phyloP scores from a whole-genome alignment of 352 stramenopile genomes.

The Globisporangium apiculatum region DNA sequence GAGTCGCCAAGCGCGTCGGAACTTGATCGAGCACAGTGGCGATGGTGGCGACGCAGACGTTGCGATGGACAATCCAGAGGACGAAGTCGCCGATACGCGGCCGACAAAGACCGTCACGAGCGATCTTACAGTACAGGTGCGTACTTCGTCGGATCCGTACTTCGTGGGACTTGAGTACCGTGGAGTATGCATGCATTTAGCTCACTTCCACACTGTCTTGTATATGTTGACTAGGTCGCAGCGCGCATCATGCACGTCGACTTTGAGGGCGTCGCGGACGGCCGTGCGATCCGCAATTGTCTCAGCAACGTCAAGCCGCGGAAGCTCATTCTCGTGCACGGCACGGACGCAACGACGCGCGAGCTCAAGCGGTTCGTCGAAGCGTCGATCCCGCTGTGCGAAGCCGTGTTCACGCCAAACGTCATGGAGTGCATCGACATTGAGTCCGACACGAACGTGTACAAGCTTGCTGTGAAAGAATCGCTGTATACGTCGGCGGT shows the following conservation, averaged over 20 bases:
- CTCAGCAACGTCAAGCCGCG: constrained; percentile 85
- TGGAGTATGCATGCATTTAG: neutral
- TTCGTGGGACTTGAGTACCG: too few species aligned
- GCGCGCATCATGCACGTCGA: constrained; percentile 77
- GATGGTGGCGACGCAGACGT: constrained; percentile 50
- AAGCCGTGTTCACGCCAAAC: constrained; percentile 82
- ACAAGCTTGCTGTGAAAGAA: constrained; percentile 85
- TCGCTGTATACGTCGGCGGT: constrained; percentile 77
- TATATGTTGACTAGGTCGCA: constrained; percentile 31
- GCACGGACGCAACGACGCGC: constrained; percentile 69
- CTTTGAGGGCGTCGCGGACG: constrained; percentile 80
- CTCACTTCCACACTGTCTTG: neutral
- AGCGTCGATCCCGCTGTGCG: constrained; percentile 71
- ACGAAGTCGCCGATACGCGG: constrained; percentile 54
- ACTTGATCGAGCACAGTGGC: constrained; percentile 23
- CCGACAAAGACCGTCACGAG: constrained; percentile 79
- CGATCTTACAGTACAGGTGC: constrained; percentile 53
- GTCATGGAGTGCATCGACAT: constrained; percentile 89
- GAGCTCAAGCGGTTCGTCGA: constrained; percentile 85
- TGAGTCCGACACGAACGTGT: constrained; percentile 87
- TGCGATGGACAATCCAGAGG: constrained; percentile 64
- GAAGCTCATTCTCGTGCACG: constrained; percentile 85
- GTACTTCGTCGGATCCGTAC: neutral
- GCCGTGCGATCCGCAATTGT: constrained; percentile 83
- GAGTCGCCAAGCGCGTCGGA: constrained; percentile 57